phyloP scores from a whole-genome alignment of 148 eudicot genomes.

The Agrostemma githago region DNA sequence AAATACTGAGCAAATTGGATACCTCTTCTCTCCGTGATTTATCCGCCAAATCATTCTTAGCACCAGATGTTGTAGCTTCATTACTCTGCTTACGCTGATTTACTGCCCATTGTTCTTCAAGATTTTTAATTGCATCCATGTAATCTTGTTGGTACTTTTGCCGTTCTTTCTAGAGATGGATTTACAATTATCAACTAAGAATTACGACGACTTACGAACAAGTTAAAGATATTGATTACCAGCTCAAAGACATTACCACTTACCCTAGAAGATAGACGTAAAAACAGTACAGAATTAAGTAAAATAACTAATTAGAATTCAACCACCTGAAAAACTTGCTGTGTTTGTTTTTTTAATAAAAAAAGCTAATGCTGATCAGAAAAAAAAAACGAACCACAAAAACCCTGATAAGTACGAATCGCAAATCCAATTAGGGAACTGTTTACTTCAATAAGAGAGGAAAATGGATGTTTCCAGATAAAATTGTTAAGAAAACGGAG shows the following conservation, averaged over 20 bases:
- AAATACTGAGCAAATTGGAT: conserved; percentile 6
- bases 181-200: conserved; percentile 13
- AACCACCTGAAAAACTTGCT: conserved; percentile 11
- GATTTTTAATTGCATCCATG: conserved; percentile 62
- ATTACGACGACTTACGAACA: conserved; percentile 12
- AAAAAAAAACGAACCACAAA: not conserved
- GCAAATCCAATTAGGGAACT: not conserved
- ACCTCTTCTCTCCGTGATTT: conserved; percentile 43
- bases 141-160: conserved; percentile 52
- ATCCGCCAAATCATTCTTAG: conserved; percentile 29
- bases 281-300: not conserved
- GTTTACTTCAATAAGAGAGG: not conserved
- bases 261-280: not conserved
- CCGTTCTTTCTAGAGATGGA: conserved; percentile 55
- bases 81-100: conserved; percentile 43
- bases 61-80: conserved; percentile 35
- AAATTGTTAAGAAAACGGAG: not conserved
- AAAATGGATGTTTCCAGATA: not conserved
- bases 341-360: not conserved
- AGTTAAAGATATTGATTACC: not conserved
- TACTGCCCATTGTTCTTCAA: conserved; percentile 56
- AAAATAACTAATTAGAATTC: not conserved
- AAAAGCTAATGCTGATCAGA: not conserved
- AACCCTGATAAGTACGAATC: not conserved
- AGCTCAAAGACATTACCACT: not conserved